These are phyloP conservation scores for Coelastrella sp. DNA, from an alignment of 139 green algal species.

Conservation along the genomic window DNA sequence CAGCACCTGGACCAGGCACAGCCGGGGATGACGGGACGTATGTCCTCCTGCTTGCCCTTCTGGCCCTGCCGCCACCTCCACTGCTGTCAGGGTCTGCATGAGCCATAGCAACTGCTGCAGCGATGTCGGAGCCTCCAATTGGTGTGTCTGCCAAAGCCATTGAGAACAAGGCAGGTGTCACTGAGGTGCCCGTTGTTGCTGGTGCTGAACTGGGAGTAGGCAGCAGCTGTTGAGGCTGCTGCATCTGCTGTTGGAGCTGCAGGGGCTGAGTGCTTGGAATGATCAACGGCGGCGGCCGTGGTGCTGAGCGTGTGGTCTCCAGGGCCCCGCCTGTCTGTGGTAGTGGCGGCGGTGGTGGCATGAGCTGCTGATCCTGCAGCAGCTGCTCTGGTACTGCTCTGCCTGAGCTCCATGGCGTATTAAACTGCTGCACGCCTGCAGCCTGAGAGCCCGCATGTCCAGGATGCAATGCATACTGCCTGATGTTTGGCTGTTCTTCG, in stretches of 20 bases:
- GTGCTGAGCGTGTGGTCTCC: neutral
- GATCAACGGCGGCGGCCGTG: neutral
- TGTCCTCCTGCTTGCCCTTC: neutral
- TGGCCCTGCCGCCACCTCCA: neutral
- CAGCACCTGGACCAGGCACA: neutral
- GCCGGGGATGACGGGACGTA: neutral
- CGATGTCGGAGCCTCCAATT: neutral
- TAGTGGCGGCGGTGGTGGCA: conserved; percentile 14
- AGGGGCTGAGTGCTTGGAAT: conserved; percentile 17
- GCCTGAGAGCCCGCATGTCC: no score
- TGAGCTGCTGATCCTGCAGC: conserved; percentile 20
- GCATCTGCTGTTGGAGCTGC: conserved; percentile 21
- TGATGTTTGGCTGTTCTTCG: neutral
- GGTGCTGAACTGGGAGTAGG: conserved; percentile 7
- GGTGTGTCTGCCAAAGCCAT: conserved; percentile 10
- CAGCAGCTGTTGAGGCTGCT: neutral
- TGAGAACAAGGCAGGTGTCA: conserved; percentile 25
- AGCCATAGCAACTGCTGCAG: neutral
- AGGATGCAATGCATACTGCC: no score
- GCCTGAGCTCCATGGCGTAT: neutral
- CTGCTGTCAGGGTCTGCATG: neutral
- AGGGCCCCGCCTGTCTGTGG: neutral
- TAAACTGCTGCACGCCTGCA: neutral
- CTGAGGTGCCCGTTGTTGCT: neutral
- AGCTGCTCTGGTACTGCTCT: conserved; percentile 26